These are phyloP conservation scores for Hymenoscyphus scutula DNA, from an alignment of 2,329 filamentous ascomycete genomes.

Conservation along the genomic window DNA sequence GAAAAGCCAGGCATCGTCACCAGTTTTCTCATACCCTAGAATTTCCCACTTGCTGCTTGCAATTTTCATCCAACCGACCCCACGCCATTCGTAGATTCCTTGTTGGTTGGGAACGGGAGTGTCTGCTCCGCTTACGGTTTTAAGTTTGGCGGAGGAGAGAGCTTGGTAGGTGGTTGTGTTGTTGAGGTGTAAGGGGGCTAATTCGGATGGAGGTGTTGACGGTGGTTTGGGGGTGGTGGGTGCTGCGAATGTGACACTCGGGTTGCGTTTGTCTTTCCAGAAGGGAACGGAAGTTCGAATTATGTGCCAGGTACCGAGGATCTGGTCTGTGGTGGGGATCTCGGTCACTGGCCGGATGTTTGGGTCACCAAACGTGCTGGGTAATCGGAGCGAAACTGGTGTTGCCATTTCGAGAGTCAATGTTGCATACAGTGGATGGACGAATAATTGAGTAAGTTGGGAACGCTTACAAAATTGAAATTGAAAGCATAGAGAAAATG, in stretches of 20 bases:
- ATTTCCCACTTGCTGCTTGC: slow-evolving; percentile 5
- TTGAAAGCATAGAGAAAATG: background rate
- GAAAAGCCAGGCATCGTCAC: slow-evolving; percentile 3
- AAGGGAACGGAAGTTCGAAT: background rate
- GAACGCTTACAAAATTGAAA: too few species aligned
- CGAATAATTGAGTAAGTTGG: too few species aligned
- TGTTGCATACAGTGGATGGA: too few species aligned
- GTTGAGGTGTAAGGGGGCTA: background rate
- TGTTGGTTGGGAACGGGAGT: background rate
- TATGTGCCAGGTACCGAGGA: slow-evolving; percentile 1
- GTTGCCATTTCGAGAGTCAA: background rate
- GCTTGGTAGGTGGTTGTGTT: background rate
- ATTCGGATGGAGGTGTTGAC: background rate
- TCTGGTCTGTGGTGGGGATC: background rate
- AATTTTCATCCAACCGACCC: background rate
- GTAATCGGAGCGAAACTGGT: background rate
- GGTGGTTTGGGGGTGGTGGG: background rate
- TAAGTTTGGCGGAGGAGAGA: background rate
- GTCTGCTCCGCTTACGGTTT: background rate
- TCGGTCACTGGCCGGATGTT: background rate
- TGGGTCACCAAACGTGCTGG: background rate
- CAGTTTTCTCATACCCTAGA: background rate
- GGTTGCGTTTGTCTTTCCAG: slow-evolving; percentile 6
- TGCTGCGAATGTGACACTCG: background rate
- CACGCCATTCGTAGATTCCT: slow-evolving; percentile 5